Conservation (phyloP, 2,329 filamentous ascomycete genomes). For the Nemania abortiva region DNA sequence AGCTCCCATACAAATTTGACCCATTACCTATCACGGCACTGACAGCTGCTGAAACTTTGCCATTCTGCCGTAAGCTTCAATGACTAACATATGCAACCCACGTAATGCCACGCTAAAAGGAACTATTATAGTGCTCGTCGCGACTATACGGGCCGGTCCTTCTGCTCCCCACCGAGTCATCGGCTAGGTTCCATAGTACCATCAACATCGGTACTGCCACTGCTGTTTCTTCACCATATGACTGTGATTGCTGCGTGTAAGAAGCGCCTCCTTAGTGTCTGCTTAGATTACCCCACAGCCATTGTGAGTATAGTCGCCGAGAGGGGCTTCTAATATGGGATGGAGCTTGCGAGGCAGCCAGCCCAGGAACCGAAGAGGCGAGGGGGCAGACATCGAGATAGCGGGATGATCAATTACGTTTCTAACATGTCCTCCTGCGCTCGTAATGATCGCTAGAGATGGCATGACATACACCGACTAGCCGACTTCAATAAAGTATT, state of each 20-base stretch:
- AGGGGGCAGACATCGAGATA: neutral
- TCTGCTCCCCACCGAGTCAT: neutral
- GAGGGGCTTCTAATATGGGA: neutral
- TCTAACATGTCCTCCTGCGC: neutral
- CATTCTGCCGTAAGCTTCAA: neutral
- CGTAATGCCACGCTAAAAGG: neutral
- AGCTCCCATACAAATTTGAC: neutral
- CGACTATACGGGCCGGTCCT: neutral
- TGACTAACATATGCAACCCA: neutral
- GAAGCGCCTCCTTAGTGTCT: neutral
- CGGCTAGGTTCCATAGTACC: neutral
- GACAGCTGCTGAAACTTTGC: neutral
- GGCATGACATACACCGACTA: neutral
- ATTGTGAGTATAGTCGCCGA: neutral
- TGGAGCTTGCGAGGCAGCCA: neutral
- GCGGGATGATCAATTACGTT: neutral
- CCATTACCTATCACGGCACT: neutral
- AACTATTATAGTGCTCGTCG: neutral
- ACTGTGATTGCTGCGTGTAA: neutral
- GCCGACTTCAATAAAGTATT: neutral
- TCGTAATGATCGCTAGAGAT: neutral
- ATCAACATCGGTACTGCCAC: neutral
- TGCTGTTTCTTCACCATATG: neutral
- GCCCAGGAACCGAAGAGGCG: neutral
- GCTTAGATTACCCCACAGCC: neutral